Base-by-base conservation (phyloP, 495 filamentous ascomycete genomes). In the Pyrenula aspistea region DNA sequence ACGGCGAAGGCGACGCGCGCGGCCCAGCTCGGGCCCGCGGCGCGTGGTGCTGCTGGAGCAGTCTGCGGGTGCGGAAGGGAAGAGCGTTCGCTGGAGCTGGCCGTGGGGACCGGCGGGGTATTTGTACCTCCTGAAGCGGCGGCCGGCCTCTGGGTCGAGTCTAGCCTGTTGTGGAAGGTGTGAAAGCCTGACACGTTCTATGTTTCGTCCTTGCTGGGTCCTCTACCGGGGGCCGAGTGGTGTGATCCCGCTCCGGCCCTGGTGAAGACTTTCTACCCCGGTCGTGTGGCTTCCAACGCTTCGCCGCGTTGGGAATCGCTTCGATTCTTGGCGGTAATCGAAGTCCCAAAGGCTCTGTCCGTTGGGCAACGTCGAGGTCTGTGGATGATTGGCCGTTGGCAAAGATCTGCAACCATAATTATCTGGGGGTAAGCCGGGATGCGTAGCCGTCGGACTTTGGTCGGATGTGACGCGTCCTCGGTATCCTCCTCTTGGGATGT, bases 301-400 rank as follows among this genome's bases (percentile, higher is more conserved):
- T 23, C 1, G 1, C 20, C n/a, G 10, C 25, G 42, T 0, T 20
- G 49, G 15, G 22, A 11, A 42, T 42, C 15, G 15, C n/a, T 54
- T 23, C n/a, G 23, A 36, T 53, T 48, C 51, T 25, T 36, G 49
- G 58, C 55, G 56, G 61, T 50, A 22, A 57, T 49, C 25, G 60
- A 61, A 64, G 68, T 54, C 67, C 58, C 53, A 59, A 55, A 53
- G 53, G 60, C 56, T 19, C 15, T 22, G 55, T 31, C 56, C 47
- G 25, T 56, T 60, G 57, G 61, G 69, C 62, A 56, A 59, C 42
- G 73, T 56, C 69, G 75, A 73, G 70, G 70, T 79, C 68, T 78
- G 75, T 80, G 73, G 74, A 73, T 72, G 61, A 53, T 62, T 80
- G 73, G 71, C 73, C 68, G 61, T 55, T 74, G 68, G 73, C 69